Base-by-base conservation (phyloP, 1,139 yeast genomes). In the Spencermartinsiella ligniputridi region DNA sequence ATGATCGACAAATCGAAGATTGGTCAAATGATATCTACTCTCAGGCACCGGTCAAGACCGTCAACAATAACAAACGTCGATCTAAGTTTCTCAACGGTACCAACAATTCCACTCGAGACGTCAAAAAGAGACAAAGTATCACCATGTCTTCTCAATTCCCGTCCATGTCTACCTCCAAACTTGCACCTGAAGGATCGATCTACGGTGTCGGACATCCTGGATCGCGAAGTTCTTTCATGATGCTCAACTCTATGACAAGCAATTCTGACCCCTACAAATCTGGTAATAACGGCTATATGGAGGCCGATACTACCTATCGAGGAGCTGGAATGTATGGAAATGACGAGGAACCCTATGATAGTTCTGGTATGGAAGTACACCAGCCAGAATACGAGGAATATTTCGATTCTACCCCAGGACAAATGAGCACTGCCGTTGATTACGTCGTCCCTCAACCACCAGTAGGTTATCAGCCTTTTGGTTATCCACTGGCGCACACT, bases 361-460 rank as follows among this genome's bases (percentile, higher is more conserved):
- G 34, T 22, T 24, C 21, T 30, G 11, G 25, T 11, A 17, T 15
- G 3, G 13, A 13, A 5, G 15, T 11, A n/a, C 22, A 41, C 41
- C 46, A 15, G 34, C 43, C 41, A 25, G 48, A 51, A 18, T 50
- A 49, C n/a, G 51, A 44, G 12, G 53, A 49, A 5, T 35, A 44
- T 11, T 40, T 39, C 34, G 25, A 44, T 24, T 37, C 34, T 12
- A 35, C 47, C 21, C 42, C 50, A 11, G 47, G 41, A 12, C 37
- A 44, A 37, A 40, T 41, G 30, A 16, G 12, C 36, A 32, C 16
- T 18, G 69, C 85, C 52, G 79, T 83, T 27, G 79, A 87, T 8
- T 83, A 82, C 51, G 69, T 85, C 20, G 83, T 90, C 44, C 94
- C 95, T 2, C 97, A 90, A 64, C 97, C 97, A 2, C 95, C 96